A percentile compares a stretch with the other conserved stretches of the same genome.
Evolutionary conservation across 2,329 filamentous ascomycete species (phyloP).

Genomic region (Fusarium buxicola): DNA sequence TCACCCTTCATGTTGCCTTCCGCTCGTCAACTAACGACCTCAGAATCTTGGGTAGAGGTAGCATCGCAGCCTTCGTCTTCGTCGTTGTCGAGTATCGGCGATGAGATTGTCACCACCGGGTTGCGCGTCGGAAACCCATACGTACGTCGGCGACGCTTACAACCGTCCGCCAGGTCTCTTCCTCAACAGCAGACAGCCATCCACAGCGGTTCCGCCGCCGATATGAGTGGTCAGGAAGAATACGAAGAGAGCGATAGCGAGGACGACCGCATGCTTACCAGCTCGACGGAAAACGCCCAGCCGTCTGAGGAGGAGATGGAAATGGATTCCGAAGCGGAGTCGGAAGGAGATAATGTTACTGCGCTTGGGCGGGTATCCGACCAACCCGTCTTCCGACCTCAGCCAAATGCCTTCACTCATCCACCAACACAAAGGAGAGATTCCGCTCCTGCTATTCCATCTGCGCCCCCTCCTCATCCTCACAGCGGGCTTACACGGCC

Average conservation of each 20-base stretch:
- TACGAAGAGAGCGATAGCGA: conserved; percentile 95
- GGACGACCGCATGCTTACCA: conserved; percentile 75
- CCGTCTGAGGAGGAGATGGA: conserved; percentile 54
- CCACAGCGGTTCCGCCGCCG: conserved; percentile 57
- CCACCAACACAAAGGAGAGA: conserved; percentile 66
- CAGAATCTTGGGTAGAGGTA: conserved; percentile 98
- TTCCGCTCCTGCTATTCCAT: conserved; percentile 58
- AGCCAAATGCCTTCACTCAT: conserved; percentile 93
- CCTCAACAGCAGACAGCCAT: conserved; percentile 56
- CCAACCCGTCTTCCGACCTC: conserved; percentile 76
- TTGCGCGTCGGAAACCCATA: conserved; percentile 78
- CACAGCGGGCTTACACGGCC: conserved; percentile 64
- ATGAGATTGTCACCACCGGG: conserved; percentile 92
- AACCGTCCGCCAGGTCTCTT: conserved; percentile 48
- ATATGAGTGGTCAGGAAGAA: conserved; percentile 87
- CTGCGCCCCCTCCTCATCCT: conserved; percentile 61
- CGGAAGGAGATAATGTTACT: conserved; percentile 81
- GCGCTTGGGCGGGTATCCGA: conserved; percentile 75
- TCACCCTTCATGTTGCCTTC: conserved; percentile 5
- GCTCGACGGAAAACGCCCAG: conserved; percentile 66
- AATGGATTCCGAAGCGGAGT: conserved; percentile 61
- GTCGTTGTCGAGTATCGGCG: conserved; percentile 84
- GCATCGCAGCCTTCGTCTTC: conserved; percentile 93
- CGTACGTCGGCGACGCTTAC: conserved; percentile 67
- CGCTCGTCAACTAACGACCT: conserved; percentile 28